Evolutionary conservation across 306 rosid genomes (phyloP).

Genomic region (Cicer yamashitae): DNA sequence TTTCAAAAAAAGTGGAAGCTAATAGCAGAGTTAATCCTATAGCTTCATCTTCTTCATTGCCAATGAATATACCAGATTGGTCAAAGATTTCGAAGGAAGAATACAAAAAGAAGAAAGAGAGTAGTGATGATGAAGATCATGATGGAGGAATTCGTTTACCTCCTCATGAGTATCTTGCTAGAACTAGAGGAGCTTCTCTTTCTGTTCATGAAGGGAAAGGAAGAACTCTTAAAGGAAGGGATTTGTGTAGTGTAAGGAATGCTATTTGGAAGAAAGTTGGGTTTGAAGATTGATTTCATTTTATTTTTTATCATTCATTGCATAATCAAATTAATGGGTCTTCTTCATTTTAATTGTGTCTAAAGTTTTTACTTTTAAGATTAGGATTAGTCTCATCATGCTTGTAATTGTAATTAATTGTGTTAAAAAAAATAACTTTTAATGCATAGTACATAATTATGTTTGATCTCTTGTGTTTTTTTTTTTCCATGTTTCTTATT

Average conservation of each 20-base stretch:
- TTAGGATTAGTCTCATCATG: slow-evolving; percentile 44
- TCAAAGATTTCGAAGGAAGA: slow-evolving; percentile 72
- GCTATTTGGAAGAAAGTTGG: slow-evolving; percentile 89
- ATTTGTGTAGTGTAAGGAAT: slow-evolving; percentile 79
- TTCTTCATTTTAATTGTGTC: slow-evolving; percentile 44
- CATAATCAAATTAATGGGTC: background rate
- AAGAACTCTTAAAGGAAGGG: slow-evolving; percentile 89
- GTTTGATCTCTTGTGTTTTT: background rate
- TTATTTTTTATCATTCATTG: background rate
- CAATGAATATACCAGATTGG: slow-evolving; percentile 87
- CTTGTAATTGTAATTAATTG: slow-evolving; percentile 16
- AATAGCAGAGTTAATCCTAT: slow-evolving; percentile 29
- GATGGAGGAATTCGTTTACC: slow-evolving; percentile 50
- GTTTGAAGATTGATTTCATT: slow-evolving; percentile 59
- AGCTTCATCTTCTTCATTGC: slow-evolving; percentile 64
- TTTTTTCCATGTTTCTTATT: background rate
- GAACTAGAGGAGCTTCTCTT: slow-evolving; percentile 76
- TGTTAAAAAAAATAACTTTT: background rate
- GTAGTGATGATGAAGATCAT: slow-evolving; percentile 25
- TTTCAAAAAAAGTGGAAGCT: slow-evolving; percentile 29
- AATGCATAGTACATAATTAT: background rate
- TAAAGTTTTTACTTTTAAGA: slow-evolving; percentile 29
- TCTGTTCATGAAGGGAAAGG: slow-evolving; percentile 92
- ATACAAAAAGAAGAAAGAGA: slow-evolving; percentile 45
- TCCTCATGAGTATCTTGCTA: slow-evolving; percentile 86